Evolutionary conservation across 2,329 filamentous ascomycete genomes (phyloP).

Genomic region (Cladosporium halotolerans): DNA sequence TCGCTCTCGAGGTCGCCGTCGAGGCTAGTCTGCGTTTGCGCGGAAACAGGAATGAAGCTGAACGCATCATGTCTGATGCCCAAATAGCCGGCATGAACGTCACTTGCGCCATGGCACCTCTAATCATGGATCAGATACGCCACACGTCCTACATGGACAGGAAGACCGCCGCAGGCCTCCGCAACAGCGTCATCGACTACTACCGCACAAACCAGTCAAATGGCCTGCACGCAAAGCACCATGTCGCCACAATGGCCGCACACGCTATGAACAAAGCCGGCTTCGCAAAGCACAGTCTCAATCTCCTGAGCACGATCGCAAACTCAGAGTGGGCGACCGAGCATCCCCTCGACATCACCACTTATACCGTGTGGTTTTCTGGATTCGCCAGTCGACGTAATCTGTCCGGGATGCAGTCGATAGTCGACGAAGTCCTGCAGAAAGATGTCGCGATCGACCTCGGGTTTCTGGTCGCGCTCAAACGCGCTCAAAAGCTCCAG

Average conservation of each 20-base stretch:
- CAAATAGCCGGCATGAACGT: conserved; percentile 26
- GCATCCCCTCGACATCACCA: conserved; percentile 23
- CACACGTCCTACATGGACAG: conserved; percentile 7
- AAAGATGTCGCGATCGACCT: background rate
- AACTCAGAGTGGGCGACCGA: conserved; percentile 18
- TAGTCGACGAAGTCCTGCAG: conserved; percentile 20
- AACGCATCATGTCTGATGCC: conserved; percentile 21
- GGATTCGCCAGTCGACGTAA: conserved; percentile 21
- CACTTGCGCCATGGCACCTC: conserved; percentile 20
- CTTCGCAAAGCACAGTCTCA: conserved; percentile 21
- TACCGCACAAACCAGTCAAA: conserved; percentile 27
- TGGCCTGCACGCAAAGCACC: conserved; percentile 21
- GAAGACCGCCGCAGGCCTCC: conserved; percentile 16
- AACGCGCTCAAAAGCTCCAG: too few species aligned
- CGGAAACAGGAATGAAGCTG: conserved; percentile 16
- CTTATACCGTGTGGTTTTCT: conserved; percentile 28
- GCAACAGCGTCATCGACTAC: conserved; percentile 21
- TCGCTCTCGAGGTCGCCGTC: conserved; percentile 25
- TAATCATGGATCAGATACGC: conserved; percentile 25
- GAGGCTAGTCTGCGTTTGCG: conserved; percentile 24
- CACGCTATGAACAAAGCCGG: conserved; percentile 23
- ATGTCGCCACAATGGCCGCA: conserved; percentile 27
- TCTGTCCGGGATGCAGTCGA: conserved; percentile 23
- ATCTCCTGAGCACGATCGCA: conserved; percentile 25
- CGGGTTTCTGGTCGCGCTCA: too few species aligned